These are phyloP conservation scores for Sporothrix dimorphospora DNA, from an alignment of 2,329 filamentous ascomycete species.

Conservation along the genomic window DNA sequence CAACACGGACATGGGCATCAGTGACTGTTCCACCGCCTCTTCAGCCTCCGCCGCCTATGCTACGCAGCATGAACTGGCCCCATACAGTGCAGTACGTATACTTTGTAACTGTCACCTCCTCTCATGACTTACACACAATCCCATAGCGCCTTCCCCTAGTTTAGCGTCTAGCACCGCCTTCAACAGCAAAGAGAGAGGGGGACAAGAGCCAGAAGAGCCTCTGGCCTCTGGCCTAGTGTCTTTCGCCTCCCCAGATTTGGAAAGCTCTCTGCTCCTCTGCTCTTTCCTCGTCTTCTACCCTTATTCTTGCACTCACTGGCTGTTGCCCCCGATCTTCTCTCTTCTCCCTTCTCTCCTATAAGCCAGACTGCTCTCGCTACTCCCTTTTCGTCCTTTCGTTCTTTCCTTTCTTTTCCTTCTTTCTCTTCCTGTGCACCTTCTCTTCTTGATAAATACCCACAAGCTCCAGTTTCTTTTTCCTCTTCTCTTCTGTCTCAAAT, in stretches of 20 bases:
- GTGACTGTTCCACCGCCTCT: neutral
- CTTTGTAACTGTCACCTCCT: neutral
- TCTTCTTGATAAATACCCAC: constrained; percentile 15
- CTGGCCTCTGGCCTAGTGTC: neutral
- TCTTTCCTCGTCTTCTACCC: neutral
- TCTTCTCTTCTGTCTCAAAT: neutral
- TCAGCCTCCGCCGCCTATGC: neutral
- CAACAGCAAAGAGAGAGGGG: neutral
- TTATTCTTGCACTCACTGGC: neutral
- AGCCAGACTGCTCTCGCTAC: neutral
- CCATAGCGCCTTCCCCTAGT: constrained; percentile 1
- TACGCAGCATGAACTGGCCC: neutral
- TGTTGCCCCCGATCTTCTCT: neutral
- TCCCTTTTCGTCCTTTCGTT: neutral
- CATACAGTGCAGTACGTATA: constrained; percentile 1
- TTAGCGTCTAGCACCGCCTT: neutral
- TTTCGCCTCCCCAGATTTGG: neutral
- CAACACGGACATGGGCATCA: neutral
- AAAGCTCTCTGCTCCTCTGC: neutral
- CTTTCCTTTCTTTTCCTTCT: neutral
- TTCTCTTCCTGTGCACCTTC: neutral
- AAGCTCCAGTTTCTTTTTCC: neutral
- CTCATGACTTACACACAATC: constrained; percentile 3
- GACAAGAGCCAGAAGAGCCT: neutral
- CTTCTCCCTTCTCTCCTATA: neutral